A percentile compares a stretch with the other conserved stretches of the same genome.
phyloP scores from a whole-genome alignment of 352 stramenopile species.

The Globisporangium barbulae region DNA sequence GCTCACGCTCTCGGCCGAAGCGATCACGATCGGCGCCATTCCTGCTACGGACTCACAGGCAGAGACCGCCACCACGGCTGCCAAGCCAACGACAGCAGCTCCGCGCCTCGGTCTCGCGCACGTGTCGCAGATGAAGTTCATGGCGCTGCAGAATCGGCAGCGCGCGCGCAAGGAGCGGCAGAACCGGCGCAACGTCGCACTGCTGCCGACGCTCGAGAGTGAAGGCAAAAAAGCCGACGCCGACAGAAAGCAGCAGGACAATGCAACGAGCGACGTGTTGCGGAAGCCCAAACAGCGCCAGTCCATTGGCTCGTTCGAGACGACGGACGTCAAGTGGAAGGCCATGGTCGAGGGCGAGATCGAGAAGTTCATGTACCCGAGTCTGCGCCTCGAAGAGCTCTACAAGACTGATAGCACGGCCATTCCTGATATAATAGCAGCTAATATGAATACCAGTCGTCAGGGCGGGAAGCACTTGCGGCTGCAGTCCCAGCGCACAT shows the following conservation, averaged over 20 bases:
- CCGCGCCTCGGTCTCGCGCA: constrained; percentile 9
- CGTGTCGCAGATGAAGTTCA: constrained; percentile 26
- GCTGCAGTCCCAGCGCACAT: not conserved
- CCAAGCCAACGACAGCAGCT: constrained; percentile 14
- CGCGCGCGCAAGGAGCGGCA: constrained; percentile 27
- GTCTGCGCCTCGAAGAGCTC: constrained; percentile 47
- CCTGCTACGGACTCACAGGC: not conserved
- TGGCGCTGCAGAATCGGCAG: constrained; percentile 15
- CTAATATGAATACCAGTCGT: not conserved
- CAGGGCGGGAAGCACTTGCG: not conserved
- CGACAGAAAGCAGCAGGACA: not conserved
- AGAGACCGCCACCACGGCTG: constrained; percentile 1
- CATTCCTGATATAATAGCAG: not conserved
- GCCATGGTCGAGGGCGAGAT: constrained; percentile 55
- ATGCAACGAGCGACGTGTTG: not conserved
- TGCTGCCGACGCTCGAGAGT: constrained; percentile 9
- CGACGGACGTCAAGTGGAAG: constrained; percentile 54
- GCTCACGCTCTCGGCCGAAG: constrained; percentile 30
- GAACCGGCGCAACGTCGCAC: constrained; percentile 15
- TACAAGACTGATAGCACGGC: constrained; percentile 18
- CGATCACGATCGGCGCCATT: constrained; percentile 23
- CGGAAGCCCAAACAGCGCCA: constrained; percentile 19
- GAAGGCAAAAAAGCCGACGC: not conserved
- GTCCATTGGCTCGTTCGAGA: constrained; percentile 52
- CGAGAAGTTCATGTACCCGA: constrained; percentile 77